These are phyloP conservation scores for Trametes meyenii DNA, from an alignment of 768 basidiomycete genomes.

Conservation along the genomic window DNA sequence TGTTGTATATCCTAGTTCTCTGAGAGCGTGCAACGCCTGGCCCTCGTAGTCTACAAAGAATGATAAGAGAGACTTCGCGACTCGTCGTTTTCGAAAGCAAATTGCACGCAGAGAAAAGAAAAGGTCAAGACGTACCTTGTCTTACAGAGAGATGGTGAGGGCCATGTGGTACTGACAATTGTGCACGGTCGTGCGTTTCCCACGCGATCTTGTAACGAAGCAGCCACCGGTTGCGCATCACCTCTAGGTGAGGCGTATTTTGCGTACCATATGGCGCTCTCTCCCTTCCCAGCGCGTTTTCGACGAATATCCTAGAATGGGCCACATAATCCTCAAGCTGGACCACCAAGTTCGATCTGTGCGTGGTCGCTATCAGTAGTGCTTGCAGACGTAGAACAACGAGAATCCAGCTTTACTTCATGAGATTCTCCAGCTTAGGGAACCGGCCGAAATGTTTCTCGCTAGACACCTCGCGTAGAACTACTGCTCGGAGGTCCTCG, in stretches of 20 bases:
- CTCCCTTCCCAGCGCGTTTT: constrained; percentile 44
- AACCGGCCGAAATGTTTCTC: constrained; percentile 46
- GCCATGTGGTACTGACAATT: neutral
- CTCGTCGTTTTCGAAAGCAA: too few species aligned
- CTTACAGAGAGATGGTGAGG: neutral
- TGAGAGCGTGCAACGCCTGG: neutral
- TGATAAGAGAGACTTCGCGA: neutral
- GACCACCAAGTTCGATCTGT: constrained; percentile 32
- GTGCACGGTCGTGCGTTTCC: neutral
- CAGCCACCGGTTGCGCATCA: constrained; percentile 27
- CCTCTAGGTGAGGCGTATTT: constrained; percentile 31
- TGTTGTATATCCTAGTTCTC: neutral
- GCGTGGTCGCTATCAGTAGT: neutral
- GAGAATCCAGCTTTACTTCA: constrained; percentile 37
- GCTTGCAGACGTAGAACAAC: neutral
- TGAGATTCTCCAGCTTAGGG: constrained; percentile 34
- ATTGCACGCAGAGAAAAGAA: too few species aligned
- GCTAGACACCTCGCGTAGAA: constrained; percentile 26
- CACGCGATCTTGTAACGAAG: constrained; percentile 20
- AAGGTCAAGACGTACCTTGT: neutral
- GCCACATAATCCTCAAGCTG: constrained; percentile 36
- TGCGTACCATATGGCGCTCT: constrained; percentile 42
- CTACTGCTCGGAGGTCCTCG: constrained; percentile 34
- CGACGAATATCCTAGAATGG: constrained; percentile 32
- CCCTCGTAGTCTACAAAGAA: neutral